phyloP scores from a whole-genome alignment of 495 filamentous ascomycete genomes.

The Hyaloscypha bicolor region DNA sequence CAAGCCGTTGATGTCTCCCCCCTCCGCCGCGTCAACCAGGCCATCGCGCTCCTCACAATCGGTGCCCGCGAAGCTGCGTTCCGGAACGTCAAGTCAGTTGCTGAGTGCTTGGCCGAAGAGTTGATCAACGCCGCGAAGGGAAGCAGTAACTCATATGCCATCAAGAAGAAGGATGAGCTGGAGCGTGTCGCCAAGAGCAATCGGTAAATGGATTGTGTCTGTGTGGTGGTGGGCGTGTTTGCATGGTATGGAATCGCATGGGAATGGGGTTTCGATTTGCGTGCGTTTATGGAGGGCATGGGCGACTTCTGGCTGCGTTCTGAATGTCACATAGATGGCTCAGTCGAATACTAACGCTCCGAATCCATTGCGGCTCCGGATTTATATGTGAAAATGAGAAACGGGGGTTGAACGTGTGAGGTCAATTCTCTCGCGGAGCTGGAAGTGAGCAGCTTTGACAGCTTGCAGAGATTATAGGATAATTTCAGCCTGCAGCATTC shows the following conservation, averaged over 20 bases:
- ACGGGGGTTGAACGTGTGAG: no score
- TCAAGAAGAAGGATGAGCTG: conserved; percentile 99
- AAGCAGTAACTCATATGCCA: conserved; percentile 98
- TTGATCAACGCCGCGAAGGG: conserved; percentile 99
- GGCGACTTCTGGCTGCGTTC: conserved; percentile 30
- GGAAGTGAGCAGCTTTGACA: no score
- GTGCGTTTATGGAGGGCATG: conserved; percentile 16
- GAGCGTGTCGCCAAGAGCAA: conserved; percentile 99
- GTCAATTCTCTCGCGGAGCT: no score
- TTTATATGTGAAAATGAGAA: not conserved
- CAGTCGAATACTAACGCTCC: conserved; percentile 27
- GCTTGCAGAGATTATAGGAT: no score
- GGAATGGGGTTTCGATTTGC: conserved; percentile 35
- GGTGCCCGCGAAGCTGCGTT: conserved; percentile 96
- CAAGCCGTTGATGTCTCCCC: conserved; percentile 99
- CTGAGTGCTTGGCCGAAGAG: conserved; percentile 99
- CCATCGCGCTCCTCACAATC: conserved; percentile 95
- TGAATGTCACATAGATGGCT: conserved; percentile 35
- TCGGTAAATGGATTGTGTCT: conserved; percentile 66
- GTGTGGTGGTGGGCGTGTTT: conserved; percentile 22
- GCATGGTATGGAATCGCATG: conserved; percentile 30
- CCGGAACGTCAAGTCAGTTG: conserved; percentile 98
- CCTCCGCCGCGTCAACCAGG: conserved; percentile 99
- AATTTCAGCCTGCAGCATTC: no score
- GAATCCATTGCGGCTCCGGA: not conserved